phyloP scores from a whole-genome alignment of 2,329 filamentous ascomycete genomes.

The Colletotrichum higginsianum region DNA sequence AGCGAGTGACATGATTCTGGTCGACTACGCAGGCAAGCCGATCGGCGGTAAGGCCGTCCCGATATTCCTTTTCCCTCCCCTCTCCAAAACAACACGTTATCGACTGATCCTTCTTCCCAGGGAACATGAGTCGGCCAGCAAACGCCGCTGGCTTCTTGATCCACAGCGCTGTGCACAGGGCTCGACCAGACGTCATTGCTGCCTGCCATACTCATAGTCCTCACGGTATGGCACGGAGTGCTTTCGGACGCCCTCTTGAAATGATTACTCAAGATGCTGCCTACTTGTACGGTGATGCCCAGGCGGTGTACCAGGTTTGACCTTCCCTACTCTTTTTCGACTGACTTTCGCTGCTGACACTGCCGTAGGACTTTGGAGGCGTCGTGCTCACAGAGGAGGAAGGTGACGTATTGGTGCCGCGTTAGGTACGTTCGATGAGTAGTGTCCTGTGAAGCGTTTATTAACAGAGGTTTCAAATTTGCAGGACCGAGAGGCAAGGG shows the following conservation, averaged over 20 bases:
- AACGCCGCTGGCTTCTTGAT: slow-evolving; percentile 81
- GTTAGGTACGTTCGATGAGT: too few species aligned
- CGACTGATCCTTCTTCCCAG: slow-evolving; percentile 46
- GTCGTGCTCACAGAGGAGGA: slow-evolving; percentile 74
- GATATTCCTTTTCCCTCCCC: too few species aligned
- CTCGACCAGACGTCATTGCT: slow-evolving; percentile 74
- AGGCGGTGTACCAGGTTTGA: too few species aligned
- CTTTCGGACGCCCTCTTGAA: slow-evolving; percentile 75
- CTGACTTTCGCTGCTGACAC: too few species aligned
- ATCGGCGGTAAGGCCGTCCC: slow-evolving; percentile 57
- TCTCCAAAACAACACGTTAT: too few species aligned
- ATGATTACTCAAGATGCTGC: slow-evolving; percentile 80
- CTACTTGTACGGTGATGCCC: slow-evolving; percentile 58
- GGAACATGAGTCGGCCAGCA: slow-evolving; percentile 69
- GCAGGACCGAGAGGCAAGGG: slow-evolving; percentile 68
- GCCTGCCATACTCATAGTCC: slow-evolving; percentile 79
- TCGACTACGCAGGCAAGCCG: slow-evolving; percentile 70
- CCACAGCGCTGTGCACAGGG: slow-evolving; percentile 78
- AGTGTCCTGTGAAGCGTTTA: too few species aligned
- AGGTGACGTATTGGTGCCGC: slow-evolving; percentile 53
- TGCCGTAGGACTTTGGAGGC: slow-evolving; percentile 65
- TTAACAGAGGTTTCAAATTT: too few species aligned
- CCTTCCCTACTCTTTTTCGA: too few species aligned
- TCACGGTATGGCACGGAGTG: slow-evolving; percentile 77
- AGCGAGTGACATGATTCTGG: slow-evolving; percentile 77